Evolutionary conservation across 202 grass and related monocot genomes (phyloP).

Genomic region (Bolboschoenoplectus hybrid): DNA sequence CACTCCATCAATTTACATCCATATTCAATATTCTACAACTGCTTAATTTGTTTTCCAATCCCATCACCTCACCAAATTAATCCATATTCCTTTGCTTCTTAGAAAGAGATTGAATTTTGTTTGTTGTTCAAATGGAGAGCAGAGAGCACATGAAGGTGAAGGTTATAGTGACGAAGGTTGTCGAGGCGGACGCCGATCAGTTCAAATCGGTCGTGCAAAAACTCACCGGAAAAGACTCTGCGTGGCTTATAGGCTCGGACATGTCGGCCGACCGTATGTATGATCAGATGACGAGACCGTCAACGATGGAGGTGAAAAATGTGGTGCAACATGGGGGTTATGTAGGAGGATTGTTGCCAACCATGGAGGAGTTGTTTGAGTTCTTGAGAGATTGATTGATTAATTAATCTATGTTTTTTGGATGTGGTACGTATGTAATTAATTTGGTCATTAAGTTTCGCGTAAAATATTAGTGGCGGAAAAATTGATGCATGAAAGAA

Average conservation of each 20-base stretch:
- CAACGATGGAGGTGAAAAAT: not conserved
- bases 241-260: not conserved
- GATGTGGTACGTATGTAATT: not conserved
- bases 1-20: not conserved
- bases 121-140: conserved; percentile 14
- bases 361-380: conserved; percentile 47
- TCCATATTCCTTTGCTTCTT: not conserved
- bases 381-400: conserved; percentile 34
- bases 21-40: not conserved
- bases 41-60: not conserved
- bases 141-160: conserved; percentile 49
- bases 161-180: conserved; percentile 54
- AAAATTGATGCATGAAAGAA: not conserved
- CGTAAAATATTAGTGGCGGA: conserved; percentile 13
- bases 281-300: not conserved
- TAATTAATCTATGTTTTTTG: conserved; percentile 11
- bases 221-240: conserved; percentile 61
- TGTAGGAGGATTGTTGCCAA: conserved; percentile 37
- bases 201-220: conserved; percentile 76
- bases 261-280: not conserved
- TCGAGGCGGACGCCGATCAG: conserved; percentile 47
- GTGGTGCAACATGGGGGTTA: not conserved
- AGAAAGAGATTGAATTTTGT: not conserved
- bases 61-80: not conserved
- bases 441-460: not conserved